Percentiles rank a stretch among this genome's conserved stretches.
These are phyloP conservation scores for Candida awuae DNA, from an alignment of 805 yeast genomes.

Conservation along the genomic window DNA sequence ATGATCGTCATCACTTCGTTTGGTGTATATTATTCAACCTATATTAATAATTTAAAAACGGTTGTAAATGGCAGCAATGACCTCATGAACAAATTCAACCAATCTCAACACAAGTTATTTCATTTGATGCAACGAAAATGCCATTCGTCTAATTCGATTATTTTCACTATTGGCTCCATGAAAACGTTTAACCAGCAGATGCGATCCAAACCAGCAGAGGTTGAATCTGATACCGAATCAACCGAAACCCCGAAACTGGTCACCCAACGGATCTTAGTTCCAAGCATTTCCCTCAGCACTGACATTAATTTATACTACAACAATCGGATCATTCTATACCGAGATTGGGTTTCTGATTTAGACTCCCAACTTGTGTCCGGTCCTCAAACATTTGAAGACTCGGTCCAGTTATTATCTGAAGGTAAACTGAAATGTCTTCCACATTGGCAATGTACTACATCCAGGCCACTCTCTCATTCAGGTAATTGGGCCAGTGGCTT, in stretches of 20 bases:
- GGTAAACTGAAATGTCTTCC: slow-evolving; percentile 18
- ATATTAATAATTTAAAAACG: slow-evolving; percentile 10
- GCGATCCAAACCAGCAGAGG: slow-evolving; percentile 7
- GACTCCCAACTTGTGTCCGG: slow-evolving; percentile 2
- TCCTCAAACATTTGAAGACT: slow-evolving; percentile 13
- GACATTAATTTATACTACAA: slow-evolving; percentile 23
- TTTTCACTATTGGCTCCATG: slow-evolving; percentile 26
- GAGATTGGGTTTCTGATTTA: slow-evolving; percentile 23
- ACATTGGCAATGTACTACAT: slow-evolving; percentile 19
- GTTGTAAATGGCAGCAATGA: slow-evolving; percentile 7
- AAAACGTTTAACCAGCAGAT: slow-evolving; percentile 22
- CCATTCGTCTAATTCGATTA: slow-evolving; percentile 8
- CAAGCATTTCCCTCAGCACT: slow-evolving; percentile 24
- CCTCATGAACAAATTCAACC: slow-evolving; percentile 18
- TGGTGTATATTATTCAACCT: slow-evolving; percentile 18
- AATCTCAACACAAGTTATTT: slow-evolving; percentile 16
- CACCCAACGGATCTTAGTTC: slow-evolving; percentile 27
- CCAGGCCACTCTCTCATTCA: slow-evolving; percentile 8
- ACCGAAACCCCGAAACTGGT: slow-evolving; percentile 9
- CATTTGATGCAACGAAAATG: slow-evolving; percentile 4
- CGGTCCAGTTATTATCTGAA: slow-evolving; percentile 17
- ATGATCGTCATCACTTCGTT: slow-evolving; percentile 25
- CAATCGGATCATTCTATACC: slow-evolving; percentile 24
- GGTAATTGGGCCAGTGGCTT: slow-evolving; percentile 8
- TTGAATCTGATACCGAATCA: neutral